Base-by-base conservation (phyloP, 2,329 filamentous ascomycete species). In the Pyrenochaeta sp. region DNA sequence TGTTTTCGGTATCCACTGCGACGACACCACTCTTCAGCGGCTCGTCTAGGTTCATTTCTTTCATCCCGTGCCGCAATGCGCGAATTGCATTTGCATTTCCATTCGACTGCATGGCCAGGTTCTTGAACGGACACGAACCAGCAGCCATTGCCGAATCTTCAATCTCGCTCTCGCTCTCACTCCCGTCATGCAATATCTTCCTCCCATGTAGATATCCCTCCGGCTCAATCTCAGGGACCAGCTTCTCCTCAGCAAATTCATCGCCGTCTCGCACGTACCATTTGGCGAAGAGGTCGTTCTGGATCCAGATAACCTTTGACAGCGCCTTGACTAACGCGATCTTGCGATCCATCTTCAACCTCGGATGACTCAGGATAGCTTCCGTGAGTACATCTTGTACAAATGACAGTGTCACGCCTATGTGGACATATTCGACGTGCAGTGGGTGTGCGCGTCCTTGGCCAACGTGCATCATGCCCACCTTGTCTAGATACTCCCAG, bases 251-350 rank as follows among this genome's bases (percentile, higher is more conserved):
- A 25, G 72, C 77, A 59, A 78, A 84, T 75, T 91, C 90, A 36
- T 88, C 85, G 49, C 88, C 88, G 64, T 91, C 88, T 34, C 85
- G 82, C 36, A 91, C 86, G 68, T 92, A 91, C 89, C 90, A 93
- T 75, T 90, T 91, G n/a, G 91, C 90, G 75, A 94, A 91, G 30
- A 94, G 82, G 75, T 94, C 91, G 72, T 94, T 94, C 77, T 94
- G 91, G 65, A 94, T 93, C 91, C 91, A 94, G 64, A 94, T 89
- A 27, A 94, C 88, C 76, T 95, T 94, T 61, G 87, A 87, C 24
- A 94, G 81, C 0, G 91, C 91, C 73, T 90, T 91, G 46, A 93
- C 84, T 4, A 94, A 83, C 24, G 86, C 88, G 19, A 90, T 88
- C 79, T 93, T 93, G 77, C 85, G 85, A 56, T 83, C 81, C 67